Percentiles rank a stretch among this genome's conserved stretches.
phyloP scores from a whole-genome alignment of 768 basidiomycete species.

The Inosperma sp. region DNA sequence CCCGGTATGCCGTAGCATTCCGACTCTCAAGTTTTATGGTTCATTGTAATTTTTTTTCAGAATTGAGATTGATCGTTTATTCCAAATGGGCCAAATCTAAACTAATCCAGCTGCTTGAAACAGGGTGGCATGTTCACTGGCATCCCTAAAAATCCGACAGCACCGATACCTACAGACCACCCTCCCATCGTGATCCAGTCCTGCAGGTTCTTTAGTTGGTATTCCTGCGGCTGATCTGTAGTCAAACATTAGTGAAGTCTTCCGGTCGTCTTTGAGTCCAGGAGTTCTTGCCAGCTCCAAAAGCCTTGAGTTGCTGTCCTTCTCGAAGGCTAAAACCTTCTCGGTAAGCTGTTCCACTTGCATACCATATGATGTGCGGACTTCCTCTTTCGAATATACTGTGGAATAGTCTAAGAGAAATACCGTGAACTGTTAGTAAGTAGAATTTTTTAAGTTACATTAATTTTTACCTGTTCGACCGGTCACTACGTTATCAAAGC shows the following conservation, averaged over 20 bases:
- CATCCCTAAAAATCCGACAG: not conserved
- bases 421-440: not conserved
- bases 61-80: not conserved
- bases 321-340: not conserved
- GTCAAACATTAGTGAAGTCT: not conserved
- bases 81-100: too few species aligned
- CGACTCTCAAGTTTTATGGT: too few species aligned
- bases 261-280: not conserved
- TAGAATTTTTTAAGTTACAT: not conserved
- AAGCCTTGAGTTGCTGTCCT: not conserved
- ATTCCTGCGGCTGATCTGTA: not conserved
- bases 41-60: not conserved
- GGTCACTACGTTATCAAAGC: not conserved
- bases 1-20: too few species aligned
- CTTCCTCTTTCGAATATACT: not conserved
- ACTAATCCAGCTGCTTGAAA: not conserved
- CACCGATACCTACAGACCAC: not conserved
- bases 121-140: not conserved
- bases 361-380: not conserved
- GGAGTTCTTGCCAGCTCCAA: not conserved
- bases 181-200: not conserved
- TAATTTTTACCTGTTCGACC: not conserved
- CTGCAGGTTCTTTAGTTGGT: not conserved
- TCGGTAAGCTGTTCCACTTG: not conserved
- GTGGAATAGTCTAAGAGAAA: not conserved